Evolutionary conservation across 352 stramenopile genomes (phyloP).

Genomic region (Globisporangium rhizosaccharum): DNA sequence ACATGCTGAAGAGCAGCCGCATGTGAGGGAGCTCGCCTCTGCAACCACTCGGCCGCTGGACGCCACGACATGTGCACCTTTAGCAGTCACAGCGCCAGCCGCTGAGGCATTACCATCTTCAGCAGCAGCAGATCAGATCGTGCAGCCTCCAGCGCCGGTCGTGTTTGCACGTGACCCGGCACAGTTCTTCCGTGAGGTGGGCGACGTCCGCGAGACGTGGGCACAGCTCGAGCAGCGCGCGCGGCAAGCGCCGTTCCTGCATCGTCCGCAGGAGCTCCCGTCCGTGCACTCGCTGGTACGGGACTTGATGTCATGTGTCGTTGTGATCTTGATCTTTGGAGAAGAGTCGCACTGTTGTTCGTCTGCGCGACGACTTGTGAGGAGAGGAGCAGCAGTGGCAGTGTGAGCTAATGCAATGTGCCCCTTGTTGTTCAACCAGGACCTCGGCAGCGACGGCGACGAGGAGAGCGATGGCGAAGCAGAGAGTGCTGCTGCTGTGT

Average conservation of each 20-base stretch:
- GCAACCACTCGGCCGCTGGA: too few relatives aligned
- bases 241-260: slow-evolving; percentile 31
- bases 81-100: background rate
- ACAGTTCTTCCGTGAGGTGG: slow-evolving; percentile 29
- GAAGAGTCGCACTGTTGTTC: background rate
- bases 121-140: background rate
- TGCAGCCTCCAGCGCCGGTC: background rate
- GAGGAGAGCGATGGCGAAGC: slow-evolving; percentile 2
- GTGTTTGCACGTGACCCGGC: slow-evolving; percentile 7
- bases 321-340: slow-evolving; percentile 16
- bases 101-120: background rate
- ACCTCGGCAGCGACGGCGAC: slow-evolving; percentile 15
- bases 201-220: slow-evolving; percentile 57
- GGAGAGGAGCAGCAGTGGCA: too few relatives aligned
- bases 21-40: too few relatives aligned
- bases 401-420: background rate
- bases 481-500: background rate
- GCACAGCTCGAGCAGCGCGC: slow-evolving; percentile 54
- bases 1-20: too few relatives aligned
- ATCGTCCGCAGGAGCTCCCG: slow-evolving; percentile 43
- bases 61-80: too few relatives aligned
- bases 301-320: slow-evolving; percentile 9
- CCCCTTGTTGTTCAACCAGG: background rate
- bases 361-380: too few relatives aligned
- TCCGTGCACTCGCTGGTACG: slow-evolving; percentile 27